phyloP scores from a whole-genome alignment of 169 alveolate species.

The Plasmodium malariae region DNA sequence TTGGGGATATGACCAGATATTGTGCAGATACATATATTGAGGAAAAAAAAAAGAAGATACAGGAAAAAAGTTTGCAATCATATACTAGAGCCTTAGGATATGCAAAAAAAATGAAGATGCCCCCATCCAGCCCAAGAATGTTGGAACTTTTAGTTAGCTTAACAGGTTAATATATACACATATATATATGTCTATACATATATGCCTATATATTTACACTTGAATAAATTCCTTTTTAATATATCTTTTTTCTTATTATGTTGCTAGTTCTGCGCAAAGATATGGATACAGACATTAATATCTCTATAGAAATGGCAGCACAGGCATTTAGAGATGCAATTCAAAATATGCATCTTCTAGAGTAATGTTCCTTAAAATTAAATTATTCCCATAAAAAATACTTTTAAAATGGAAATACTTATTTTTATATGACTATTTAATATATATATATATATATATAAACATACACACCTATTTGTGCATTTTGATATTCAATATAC shows the following conservation, averaged over 20 bases:
- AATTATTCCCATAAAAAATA: background rate
- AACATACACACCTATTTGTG: background rate
- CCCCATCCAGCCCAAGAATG: constrained; percentile 65
- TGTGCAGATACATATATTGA: constrained; percentile 53
- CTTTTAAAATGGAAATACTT: constrained; percentile 2
- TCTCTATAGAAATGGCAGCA: constrained; percentile 74
- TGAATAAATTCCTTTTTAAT: background rate
- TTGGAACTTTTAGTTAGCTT: constrained; percentile 70
- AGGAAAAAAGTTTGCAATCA: constrained; percentile 72
- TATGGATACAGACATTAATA: constrained; percentile 46
- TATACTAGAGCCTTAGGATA: constrained; percentile 54
- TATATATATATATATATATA: background rate
- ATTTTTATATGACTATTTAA: background rate
- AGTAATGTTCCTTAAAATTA: constrained; percentile 70
- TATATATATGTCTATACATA: constrained; percentile 6
- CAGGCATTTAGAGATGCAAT: constrained; percentile 78
- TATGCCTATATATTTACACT: background rate
- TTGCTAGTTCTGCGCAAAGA: constrained; percentile 65
- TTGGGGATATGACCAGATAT: constrained; percentile 75
- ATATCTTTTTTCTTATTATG: constrained; percentile 6
- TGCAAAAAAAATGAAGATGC: constrained; percentile 67
- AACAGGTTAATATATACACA: constrained; percentile 53
- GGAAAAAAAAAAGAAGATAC: constrained; percentile 37
- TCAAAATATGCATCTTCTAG: constrained; percentile 77
- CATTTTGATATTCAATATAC: too few species aligned